A percentile compares a stretch with the other conserved stretches of the same genome.
Evolutionary conservation across 495 filamentous ascomycete species (phyloP).

Genomic region (Staphylotrichum longicolle): DNA sequence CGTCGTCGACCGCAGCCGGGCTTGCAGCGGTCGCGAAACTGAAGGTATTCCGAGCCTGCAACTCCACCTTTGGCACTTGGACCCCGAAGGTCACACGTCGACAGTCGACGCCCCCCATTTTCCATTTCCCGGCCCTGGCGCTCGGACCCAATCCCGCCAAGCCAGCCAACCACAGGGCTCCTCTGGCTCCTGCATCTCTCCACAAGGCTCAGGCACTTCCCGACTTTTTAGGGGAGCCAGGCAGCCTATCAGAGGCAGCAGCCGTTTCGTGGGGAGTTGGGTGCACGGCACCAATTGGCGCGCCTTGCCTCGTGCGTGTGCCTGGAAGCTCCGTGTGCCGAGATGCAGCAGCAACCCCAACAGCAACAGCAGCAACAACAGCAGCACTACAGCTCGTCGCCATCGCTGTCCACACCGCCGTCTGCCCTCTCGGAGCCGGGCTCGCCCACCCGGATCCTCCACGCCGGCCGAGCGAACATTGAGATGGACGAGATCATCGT

Average conservation of each 20-base stretch:
- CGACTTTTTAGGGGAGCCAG: background rate
- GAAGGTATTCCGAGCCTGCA: slow-evolving; percentile 47
- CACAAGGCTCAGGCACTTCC: slow-evolving; percentile 3
- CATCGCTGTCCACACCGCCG: slow-evolving; percentile 39
- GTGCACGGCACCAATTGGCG: slow-evolving; percentile 5
- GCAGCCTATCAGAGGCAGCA: slow-evolving; percentile 19
- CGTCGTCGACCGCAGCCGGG: slow-evolving; percentile 16
- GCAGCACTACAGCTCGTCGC: slow-evolving; percentile 36
- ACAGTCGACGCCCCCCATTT: background rate
- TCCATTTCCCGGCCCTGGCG: slow-evolving; percentile 8
- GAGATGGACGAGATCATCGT: slow-evolving; percentile 43
- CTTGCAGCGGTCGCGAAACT: slow-evolving; percentile 27
- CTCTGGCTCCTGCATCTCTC: slow-evolving; percentile 1
- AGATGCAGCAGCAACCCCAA: slow-evolving; percentile 25
- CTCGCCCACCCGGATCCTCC: slow-evolving; percentile 35
- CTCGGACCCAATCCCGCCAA: slow-evolving; percentile 15
- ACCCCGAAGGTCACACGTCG: slow-evolving; percentile 13
- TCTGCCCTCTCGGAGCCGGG: slow-evolving; percentile 38
- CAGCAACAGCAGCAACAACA: slow-evolving; percentile 14
- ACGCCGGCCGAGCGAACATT: slow-evolving; percentile 36
- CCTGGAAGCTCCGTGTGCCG: background rate
- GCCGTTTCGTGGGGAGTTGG: background rate
- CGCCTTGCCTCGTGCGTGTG: background rate
- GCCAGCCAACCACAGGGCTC: slow-evolving; percentile 19
- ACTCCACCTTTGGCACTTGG: slow-evolving; percentile 18